Evolutionary conservation across 176 grass and related monocot species (phyloP).

Genomic region (Elaeis guineensis): DNA sequence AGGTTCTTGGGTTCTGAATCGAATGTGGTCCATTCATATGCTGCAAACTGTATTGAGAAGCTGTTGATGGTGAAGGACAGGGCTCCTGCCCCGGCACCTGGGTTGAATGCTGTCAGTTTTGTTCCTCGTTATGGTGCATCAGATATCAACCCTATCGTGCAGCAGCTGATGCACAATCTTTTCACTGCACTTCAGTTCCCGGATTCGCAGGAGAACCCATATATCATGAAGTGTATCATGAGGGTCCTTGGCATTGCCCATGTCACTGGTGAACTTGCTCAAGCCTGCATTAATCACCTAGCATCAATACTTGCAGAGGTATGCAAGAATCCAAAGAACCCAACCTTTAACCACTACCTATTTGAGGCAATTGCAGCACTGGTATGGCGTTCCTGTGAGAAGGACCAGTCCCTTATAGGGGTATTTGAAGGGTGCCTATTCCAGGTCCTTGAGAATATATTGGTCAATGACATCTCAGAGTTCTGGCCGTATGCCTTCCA

Average conservation of each 20-base stretch:
- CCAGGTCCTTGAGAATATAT: constrained; percentile 81
- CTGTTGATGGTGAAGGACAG: constrained; percentile 69
- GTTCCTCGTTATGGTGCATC: constrained; percentile 44
- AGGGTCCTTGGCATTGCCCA: constrained; percentile 67
- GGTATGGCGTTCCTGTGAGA: constrained; percentile 54
- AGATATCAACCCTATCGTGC: constrained; percentile 76
- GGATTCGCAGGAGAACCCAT: constrained; percentile 83
- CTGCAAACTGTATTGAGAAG: constrained; percentile 82
- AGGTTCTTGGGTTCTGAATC: constrained; percentile 76
- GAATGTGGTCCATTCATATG: constrained; percentile 95
- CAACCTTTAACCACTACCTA: constrained; percentile 92
- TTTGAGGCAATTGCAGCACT: constrained; percentile 88
- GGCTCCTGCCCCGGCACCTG: constrained; percentile 18
- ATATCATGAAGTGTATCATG: constrained; percentile 97
- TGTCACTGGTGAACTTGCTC: constrained; percentile 42
- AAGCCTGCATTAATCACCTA: constrained; percentile 44
- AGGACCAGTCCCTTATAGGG: constrained; percentile 50
- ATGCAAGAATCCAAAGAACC: constrained; percentile 93
- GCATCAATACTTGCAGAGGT: constrained; percentile 62
- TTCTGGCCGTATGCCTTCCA: constrained; percentile 97
- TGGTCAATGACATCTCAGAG: constrained; percentile 86
- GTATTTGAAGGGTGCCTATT: constrained; percentile 72
- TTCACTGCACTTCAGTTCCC: constrained; percentile 63
- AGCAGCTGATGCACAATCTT: constrained; percentile 61
- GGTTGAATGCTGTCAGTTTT: constrained; percentile 35